Evolutionary conservation across 257 asterid genomes (phyloP).

Genomic region (Penstemon eatonii): DNA sequence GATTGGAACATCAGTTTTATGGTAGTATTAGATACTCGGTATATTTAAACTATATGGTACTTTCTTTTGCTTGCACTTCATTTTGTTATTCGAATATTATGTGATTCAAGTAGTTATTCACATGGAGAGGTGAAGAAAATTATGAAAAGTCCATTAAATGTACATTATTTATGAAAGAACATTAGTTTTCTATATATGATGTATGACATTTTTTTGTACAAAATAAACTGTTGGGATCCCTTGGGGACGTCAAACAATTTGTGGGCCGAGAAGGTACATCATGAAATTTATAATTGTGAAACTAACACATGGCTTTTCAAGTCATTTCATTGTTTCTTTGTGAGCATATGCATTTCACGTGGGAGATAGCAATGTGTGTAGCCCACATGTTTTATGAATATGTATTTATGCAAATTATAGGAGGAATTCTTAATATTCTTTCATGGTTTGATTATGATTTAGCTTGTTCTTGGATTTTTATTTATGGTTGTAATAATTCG

Average conservation of each 20-base stretch:
- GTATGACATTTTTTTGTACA: slow-evolving; percentile 10
- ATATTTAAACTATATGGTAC: too few species aligned
- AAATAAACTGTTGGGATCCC: slow-evolving; percentile 43
- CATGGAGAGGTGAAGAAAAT: too few species aligned
- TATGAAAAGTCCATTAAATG: too few species aligned
- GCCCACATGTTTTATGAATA: slow-evolving; percentile 44
- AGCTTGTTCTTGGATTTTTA: neutral
- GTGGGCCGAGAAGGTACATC: slow-evolving; percentile 52
- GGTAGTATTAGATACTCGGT: too few species aligned
- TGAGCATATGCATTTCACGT: slow-evolving; percentile 46
- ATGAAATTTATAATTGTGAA: slow-evolving; percentile 35
- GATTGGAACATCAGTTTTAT: too few species aligned
- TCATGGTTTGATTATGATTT: neutral
- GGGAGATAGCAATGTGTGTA: slow-evolving; percentile 44
- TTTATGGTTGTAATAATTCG: neutral
- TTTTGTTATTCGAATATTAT: too few species aligned
- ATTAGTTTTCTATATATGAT: neutral
- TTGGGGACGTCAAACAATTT: slow-evolving; percentile 25
- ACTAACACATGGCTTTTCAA: slow-evolving; percentile 35
- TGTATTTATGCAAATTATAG: slow-evolving; percentile 20
- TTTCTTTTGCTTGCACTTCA: too few species aligned
- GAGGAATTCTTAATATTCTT: neutral
- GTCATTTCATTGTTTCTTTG: slow-evolving; percentile 40
- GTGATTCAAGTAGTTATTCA: too few species aligned
- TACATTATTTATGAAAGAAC: neutral